These are phyloP conservation scores for Dioszegia crocea DNA, from an alignment of 768 basidiomycete species.

Conservation along the genomic window DNA sequence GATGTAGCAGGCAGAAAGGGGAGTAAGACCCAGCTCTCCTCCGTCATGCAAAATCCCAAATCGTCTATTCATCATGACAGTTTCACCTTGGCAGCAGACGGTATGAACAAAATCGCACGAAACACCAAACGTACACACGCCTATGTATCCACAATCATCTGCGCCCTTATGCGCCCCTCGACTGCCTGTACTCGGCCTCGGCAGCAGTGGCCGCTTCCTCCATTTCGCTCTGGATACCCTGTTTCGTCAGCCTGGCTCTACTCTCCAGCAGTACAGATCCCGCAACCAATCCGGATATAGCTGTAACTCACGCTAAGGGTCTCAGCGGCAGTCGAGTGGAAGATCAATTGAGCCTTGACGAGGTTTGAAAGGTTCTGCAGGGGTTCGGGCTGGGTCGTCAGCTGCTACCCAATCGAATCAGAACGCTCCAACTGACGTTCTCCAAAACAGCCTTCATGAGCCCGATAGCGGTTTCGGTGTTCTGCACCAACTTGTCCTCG, in stretches of 20 bases:
- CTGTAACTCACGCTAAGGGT: slow-evolving; percentile 51
- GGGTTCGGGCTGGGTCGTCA: slow-evolving; percentile 72
- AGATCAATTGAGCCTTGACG: slow-evolving; percentile 70
- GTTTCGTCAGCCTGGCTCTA: slow-evolving; percentile 6
- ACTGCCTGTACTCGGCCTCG: slow-evolving; percentile 83
- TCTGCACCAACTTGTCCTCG: slow-evolving; percentile 88
- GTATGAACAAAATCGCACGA: too few species aligned
- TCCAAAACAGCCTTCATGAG: slow-evolving; percentile 98
- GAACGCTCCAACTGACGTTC: slow-evolving; percentile 65
- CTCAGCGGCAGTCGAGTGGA: slow-evolving; percentile 51
- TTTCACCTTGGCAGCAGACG: too few species aligned
- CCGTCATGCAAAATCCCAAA: too few species aligned
- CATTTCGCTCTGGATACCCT: slow-evolving; percentile 77
- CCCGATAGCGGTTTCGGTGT: slow-evolving; percentile 94
- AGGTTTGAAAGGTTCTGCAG: slow-evolving; percentile 90
- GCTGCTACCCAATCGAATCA: background rate
- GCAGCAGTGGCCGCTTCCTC: slow-evolving; percentile 89
- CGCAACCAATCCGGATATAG: too few species aligned
- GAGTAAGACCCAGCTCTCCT: too few species aligned
- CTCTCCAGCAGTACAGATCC: background rate
- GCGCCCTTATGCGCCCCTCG: slow-evolving; percentile 39
- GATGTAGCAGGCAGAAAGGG: too few species aligned
- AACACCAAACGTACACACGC: too few species aligned
- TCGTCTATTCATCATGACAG: too few species aligned
- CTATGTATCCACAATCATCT: background rate